Evolutionary conservation across 148 eudicot species (phyloP), one percentile per base, ranked within the genome.

Genomic region (Polygonum maritimum): DNA sequence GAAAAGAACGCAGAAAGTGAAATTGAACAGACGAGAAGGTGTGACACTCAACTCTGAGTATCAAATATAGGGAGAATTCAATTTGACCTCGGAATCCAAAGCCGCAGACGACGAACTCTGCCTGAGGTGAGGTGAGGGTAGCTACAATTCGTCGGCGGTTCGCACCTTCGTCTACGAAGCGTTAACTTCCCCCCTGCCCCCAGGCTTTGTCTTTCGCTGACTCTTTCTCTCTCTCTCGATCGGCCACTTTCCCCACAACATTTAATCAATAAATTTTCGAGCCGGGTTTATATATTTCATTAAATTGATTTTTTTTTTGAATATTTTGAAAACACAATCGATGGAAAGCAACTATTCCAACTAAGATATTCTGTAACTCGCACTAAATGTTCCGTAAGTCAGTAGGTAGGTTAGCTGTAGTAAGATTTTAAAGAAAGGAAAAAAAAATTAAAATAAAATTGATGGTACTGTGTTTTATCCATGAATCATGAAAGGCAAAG

Each of bases 221-320:
- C 31, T 26, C 71, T 67, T 44, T 67, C 71, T 67, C 38, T 67
- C 44, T 67, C 71, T 67, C 44, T 67, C 45, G 36, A 35, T 67
- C 9, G 45, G 44, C 45, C 71, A 35, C 71, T 15, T 67, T 41
- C 71, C 71, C 19, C 71, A 67, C 71, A 14, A 67, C 71, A 67
- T 67, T 38, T 26, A 26, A 26, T 26, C 31, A 26, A 38, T 33
- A 7, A 19, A 26, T 10, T 10, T 58, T 21, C 33, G 2, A 22
- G 21, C 22, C n/a, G 16, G 16, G 12, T 49, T 18, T 15, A 54
- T 54, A 54, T 7, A 51, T 14, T 14, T 9, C 3, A 49, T 13
- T 14, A 13, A 49, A 14, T 13, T 49, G n/a, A 5, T 13, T 49
- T 49, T 14, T 44, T 44, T 44, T 49, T 26, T 26, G n/a, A 26